Evolutionary conservation across 495 filamentous ascomycete genomes (phyloP).

Genomic region (Talaromyces liani): DNA sequence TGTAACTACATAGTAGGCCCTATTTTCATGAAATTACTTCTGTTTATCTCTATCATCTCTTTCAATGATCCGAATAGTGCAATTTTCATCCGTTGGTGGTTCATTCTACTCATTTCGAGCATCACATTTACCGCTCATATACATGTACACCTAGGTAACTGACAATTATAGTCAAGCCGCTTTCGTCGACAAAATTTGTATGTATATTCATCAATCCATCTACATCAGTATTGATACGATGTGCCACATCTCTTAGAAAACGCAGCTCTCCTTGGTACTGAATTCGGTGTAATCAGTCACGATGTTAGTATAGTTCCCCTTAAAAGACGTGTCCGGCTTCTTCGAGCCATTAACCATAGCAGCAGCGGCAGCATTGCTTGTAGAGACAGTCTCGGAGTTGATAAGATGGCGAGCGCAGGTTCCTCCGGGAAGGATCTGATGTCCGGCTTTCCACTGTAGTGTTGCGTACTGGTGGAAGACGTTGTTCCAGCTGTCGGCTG

Average conservation of each 20-base stretch:
- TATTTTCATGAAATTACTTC: too few relatives aligned
- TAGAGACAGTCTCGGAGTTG: conserved; percentile 8
- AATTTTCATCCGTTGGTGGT: too few relatives aligned
- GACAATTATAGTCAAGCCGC: too few relatives aligned
- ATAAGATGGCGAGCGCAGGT: conserved; percentile 6
- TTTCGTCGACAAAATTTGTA: too few relatives aligned
- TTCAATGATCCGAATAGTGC: too few relatives aligned
- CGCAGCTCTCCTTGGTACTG: conserved; percentile 5
- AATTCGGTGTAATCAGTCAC: neutral
- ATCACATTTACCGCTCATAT: too few relatives aligned
- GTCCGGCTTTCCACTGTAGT: conserved; percentile 9
- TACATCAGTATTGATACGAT: too few relatives aligned
- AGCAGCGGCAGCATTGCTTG: neutral
- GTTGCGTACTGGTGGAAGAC: conserved; percentile 20
- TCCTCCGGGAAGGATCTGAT: conserved; percentile 11
- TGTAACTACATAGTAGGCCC: too few relatives aligned
- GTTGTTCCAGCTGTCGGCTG: conserved; percentile 14
- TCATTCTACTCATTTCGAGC: too few relatives aligned
- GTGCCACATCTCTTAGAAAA: neutral
- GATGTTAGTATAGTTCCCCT: conserved; percentile 4
- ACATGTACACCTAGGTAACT: too few relatives aligned
- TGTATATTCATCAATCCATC: too few relatives aligned
- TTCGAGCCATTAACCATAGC: neutral
- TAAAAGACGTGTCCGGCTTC: conserved; percentile 1
- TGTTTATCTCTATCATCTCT: too few relatives aligned